Conservation (phyloP, 2,329 filamentous ascomycete species). For the Ophiostoma angusticollis region DNA sequence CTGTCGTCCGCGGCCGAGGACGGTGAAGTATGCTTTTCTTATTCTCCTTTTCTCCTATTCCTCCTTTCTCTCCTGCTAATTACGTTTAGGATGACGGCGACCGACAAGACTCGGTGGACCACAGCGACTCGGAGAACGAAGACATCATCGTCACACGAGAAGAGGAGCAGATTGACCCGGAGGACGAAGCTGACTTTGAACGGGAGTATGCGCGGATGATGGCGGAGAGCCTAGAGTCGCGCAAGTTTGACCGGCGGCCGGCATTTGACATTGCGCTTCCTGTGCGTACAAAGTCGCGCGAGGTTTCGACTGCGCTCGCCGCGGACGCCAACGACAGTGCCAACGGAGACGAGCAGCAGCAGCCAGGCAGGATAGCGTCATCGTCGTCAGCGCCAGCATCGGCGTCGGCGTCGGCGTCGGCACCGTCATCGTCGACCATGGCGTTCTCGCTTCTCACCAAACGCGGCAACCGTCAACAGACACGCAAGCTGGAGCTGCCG, state of each 20-base stretch:
- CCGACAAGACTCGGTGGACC: constrained; percentile 35
- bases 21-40: constrained; percentile 32
- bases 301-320: constrained; percentile 27
- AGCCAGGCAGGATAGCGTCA: too few relatives aligned
- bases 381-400: too few relatives aligned
- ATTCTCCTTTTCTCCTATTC: neutral
- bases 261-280: constrained; percentile 96
- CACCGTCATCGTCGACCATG: constrained; percentile 53
- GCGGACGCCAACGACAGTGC: neutral
- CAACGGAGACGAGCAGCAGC: constrained; percentile 1
- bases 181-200: constrained; percentile 94
- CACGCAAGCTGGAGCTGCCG: constrained; percentile 77
- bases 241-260: constrained; percentile 90
- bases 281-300: constrained; percentile 60
- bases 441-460: constrained; percentile 94
- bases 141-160: constrained; percentile 83
- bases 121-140: constrained; percentile 66
- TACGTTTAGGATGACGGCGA: constrained; percentile 30
- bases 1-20: constrained; percentile 48
- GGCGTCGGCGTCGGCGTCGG: neutral
- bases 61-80: neutral
- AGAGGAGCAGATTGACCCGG: constrained; percentile 80
- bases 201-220: constrained; percentile 97
- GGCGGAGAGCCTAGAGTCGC: constrained; percentile 88
- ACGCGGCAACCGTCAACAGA: constrained; percentile 93